Base-by-base conservation (phyloP, 2,329 filamentous ascomycete species). In the Incumbomyces delicatus region DNA sequence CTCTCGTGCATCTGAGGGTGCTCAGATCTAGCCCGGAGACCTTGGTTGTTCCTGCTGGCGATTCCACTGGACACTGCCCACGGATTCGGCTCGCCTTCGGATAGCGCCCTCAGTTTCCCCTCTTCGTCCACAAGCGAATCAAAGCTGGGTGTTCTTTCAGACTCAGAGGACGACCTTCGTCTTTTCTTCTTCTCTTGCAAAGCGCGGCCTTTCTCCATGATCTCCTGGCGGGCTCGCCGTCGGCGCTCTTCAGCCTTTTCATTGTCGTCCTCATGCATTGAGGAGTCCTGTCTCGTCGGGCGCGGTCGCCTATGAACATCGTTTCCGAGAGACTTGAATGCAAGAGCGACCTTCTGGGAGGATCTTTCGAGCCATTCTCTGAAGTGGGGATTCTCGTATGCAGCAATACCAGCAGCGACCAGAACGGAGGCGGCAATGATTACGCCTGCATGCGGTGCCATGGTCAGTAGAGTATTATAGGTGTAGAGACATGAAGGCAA, bases 331-430 rank as follows among this genome's bases (percentile, higher is more conserved):
- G 69, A 73, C 56, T 80, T 72, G 29, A 82, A 61, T 12, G 77
- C 72, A 49, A 78, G 61, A 16, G 76, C 76, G 51, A 82, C 73
- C 61, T 77, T 80, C 47, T 76, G 75, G 38, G 78, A 74, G 46
- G 76, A 77, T 47, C 75, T 70, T 47, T 78, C 71, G 44, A 82
- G 64, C 78, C 78, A 82, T 71, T 73, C 68, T 61, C 76, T 70
- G 49, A 82, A 70, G 58, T 81, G 74, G 1, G 78, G 78, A 34
- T 74, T 80, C 60, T 82, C 76, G 61, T 81, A 80, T 38, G 80
- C 72, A 44, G 78, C 78, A 42, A 81, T 71, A 11, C 77, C 75
- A 14, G 79, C 77, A 50, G 78, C 78, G 44, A 81, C 72, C 47
- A 81, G 66, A 34, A 81, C 70, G 36, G 75, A 75, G 52, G 79